phyloP scores from a whole-genome alignment of 2,329 filamentous ascomycete species.

The Herpotrichia juniperi region DNA sequence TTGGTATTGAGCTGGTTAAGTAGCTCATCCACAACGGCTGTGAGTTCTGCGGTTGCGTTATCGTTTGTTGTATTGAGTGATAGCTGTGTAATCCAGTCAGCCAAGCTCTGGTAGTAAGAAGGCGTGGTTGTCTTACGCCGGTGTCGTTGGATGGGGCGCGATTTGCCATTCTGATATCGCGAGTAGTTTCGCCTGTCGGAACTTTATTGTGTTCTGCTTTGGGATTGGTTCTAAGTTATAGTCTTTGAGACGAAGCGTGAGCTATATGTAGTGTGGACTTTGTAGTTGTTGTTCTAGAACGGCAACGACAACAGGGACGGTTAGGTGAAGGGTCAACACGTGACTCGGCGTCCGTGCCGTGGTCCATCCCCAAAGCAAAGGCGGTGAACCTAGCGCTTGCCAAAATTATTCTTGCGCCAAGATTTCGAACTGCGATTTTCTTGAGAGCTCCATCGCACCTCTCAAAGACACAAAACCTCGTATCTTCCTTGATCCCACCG shows the following conservation, averaged over 20 bases:
- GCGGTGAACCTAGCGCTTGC: conserved; percentile 37
- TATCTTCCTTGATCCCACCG: neutral
- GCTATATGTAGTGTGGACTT: neutral
- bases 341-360: conserved; percentile 27
- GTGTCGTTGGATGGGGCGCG: conserved; percentile 1
- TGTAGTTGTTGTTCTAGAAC: neutral
- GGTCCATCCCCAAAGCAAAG: conserved; percentile 30
- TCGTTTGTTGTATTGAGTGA: conserved; percentile 21
- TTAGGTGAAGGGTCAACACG: neutral
- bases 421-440: conserved; percentile 31
- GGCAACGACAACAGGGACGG: neutral
- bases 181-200: too few species aligned
- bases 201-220: too few species aligned
- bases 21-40: conserved; percentile 82
- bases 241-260: neutral
- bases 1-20: conserved; percentile 84
- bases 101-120: neutral
- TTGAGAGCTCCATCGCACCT: conserved; percentile 10
- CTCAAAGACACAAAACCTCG: conserved; percentile 6
- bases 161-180: neutral
- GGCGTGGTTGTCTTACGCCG: neutral
- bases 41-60: conserved; percentile 64
- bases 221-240: too few species aligned
- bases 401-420: conserved; percentile 41
- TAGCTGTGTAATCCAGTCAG: too few species aligned